Conservation (phyloP, 164 flowering plant genomes). For the Nymphaea colorata region DNA sequence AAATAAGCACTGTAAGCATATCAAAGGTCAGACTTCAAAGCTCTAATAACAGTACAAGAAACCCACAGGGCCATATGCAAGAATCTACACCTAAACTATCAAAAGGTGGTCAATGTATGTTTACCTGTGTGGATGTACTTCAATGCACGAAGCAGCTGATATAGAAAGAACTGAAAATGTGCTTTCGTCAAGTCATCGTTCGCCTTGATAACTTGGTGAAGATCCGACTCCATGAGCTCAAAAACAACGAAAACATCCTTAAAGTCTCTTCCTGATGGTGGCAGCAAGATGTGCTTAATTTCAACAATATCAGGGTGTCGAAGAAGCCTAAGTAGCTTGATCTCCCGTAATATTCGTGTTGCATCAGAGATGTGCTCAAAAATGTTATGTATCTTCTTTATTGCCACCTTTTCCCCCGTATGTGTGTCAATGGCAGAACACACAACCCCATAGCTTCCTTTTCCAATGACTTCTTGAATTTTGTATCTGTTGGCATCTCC, state of each 20-base stretch:
- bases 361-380: constrained; percentile 42
- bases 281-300: constrained; percentile 84
- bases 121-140: constrained; percentile 89
- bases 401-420: constrained; percentile 15
- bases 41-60: too few species aligned
- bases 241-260: constrained; percentile 88
- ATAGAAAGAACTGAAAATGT: constrained; percentile 87
- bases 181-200: constrained; percentile 80
- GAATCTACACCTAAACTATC: background rate
- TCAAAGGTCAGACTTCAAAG: too few species aligned
- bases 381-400: constrained; percentile 14
- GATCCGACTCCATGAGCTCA: constrained; percentile 96
- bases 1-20: too few species aligned
- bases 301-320: constrained; percentile 92
- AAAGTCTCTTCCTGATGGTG: constrained; percentile 77
- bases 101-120: background rate
- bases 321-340: constrained; percentile 82
- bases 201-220: constrained; percentile 89
- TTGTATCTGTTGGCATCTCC: constrained; percentile 14
- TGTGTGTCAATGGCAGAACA: constrained; percentile 15
- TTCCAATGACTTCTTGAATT: constrained; percentile 13
- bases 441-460: constrained; percentile 16
- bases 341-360: constrained; percentile 83
- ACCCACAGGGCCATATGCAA: background rate
- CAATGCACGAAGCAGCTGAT: constrained; percentile 79